phyloP scores from a whole-genome alignment of 352 stramenopile genomes.

The Globisporangium orthogonon region DNA sequence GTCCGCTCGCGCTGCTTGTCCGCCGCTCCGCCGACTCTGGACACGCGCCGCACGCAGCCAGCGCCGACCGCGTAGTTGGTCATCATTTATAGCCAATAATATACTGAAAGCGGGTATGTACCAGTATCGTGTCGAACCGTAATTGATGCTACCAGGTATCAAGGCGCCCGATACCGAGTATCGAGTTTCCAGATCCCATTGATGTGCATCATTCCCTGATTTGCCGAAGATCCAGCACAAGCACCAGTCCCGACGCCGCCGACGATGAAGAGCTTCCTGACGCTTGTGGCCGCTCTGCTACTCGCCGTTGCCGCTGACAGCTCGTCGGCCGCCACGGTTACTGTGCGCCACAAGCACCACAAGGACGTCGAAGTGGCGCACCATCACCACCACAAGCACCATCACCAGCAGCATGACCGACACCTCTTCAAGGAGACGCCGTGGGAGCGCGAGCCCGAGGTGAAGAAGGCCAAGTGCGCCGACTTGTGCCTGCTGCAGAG shows the following conservation, averaged over 20 bases:
- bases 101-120: no score
- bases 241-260: no score
- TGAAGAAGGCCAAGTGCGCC: constrained; percentile 48
- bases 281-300: background rate
- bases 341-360: background rate
- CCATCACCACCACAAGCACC: background rate
- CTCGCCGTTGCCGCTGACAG: background rate
- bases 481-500: constrained; percentile 50
- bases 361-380: no score
- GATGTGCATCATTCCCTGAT: background rate
- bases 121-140: no score
- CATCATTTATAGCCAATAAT: no score
- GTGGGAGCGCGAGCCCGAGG: constrained; percentile 41
- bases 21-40: no score
- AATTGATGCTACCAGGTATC: no score
- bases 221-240: background rate
- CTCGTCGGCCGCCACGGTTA: background rate
- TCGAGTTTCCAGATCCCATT: no score
- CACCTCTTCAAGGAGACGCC: constrained; percentile 48
- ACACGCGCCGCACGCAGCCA: no score
- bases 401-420: constrained; percentile 3
- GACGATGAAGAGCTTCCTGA: background rate
- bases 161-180: no score
- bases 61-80: no score
- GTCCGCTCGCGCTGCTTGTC: no score